A percentile compares a stretch with the other conserved stretches of the same genome.
Evolutionary conservation across 331 rosid genomes (phyloP).

Genomic region (Spiraea crenata): DNA sequence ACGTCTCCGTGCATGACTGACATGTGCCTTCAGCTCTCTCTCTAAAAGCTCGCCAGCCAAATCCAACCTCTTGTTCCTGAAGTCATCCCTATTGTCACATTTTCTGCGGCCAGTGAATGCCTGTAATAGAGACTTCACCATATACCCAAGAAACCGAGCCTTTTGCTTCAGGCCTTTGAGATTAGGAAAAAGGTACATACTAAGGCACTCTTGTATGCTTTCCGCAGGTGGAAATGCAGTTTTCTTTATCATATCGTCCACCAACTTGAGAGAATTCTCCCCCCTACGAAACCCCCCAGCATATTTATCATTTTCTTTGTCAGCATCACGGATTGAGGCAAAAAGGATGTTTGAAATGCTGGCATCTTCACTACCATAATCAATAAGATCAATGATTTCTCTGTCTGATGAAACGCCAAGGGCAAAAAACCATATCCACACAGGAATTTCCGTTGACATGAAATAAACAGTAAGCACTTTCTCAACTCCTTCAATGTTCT

Average conservation of each 20-base stretch:
- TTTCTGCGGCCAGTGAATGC: conserved; percentile 74
- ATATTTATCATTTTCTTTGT: conserved; percentile 50
- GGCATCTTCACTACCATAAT: conserved; percentile 52
- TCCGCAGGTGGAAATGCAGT: conserved; percentile 78
- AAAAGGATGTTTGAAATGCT: conserved; percentile 57
- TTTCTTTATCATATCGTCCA: conserved; percentile 48
- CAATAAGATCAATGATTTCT: conserved; percentile 72
- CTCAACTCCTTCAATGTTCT: conserved; percentile 60
- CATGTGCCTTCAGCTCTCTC: conserved; percentile 79
- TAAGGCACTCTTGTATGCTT: conserved; percentile 64
- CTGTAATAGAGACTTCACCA: conserved; percentile 83
- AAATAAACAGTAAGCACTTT: conserved; percentile 69
- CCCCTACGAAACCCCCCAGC: conserved; percentile 50
- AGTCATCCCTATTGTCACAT: conserved; percentile 85
- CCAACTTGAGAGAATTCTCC: conserved; percentile 35
- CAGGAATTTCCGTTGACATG: conserved; percentile 70
- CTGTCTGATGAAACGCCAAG: conserved; percentile 78
- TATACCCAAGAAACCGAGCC: conserved; percentile 82
- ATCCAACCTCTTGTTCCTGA: conserved; percentile 85
- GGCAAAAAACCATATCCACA: conserved; percentile 83
- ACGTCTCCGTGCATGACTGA: conserved; percentile 77
- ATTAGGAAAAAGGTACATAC: conserved; percentile 55
- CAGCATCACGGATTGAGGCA: conserved; percentile 75
- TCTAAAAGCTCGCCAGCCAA: conserved; percentile 85
- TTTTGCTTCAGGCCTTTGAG: conserved; percentile 55